phyloP scores from a whole-genome alignment of 805 yeast genomes.

The Candida maltosa region DNA sequence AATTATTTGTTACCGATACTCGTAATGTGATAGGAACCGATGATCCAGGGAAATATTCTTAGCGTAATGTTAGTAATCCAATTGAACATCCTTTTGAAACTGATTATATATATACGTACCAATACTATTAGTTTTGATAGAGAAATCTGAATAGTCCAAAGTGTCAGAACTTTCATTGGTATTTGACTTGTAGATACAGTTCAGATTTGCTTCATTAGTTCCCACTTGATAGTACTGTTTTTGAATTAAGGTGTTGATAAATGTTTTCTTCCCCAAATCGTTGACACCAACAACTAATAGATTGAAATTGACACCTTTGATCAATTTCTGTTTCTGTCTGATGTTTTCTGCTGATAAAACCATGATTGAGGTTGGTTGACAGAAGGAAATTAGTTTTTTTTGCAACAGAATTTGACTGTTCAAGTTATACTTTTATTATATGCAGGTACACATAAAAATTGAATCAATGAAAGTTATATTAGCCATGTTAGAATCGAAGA shows the following conservation, averaged over 20 bases:
- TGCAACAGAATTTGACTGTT: no score
- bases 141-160: not conserved
- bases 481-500: no score
- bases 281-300: constrained; percentile 35
- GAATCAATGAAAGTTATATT: no score
- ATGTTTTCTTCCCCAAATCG: constrained; percentile 64
- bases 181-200: no score
- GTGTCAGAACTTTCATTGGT: no score
- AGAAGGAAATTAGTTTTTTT: no score
- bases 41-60: no score
- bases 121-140: constrained; percentile 1
- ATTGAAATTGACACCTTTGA: constrained; percentile 21
- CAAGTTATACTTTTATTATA: no score
- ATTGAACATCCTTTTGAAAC: not conserved
- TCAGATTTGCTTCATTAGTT: no score
- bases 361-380: no score
- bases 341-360: constrained; percentile 22
- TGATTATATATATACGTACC: not conserved
- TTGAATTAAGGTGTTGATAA: constrained; percentile 74
- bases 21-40: constrained; percentile 17
- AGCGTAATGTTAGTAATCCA: no score
- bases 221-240: constrained; percentile 8
- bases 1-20: constrained; percentile 20
- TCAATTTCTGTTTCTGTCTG: constrained; percentile 16
- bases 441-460: no score